These are phyloP conservation scores for Trichoderma sp. DNA, from an alignment of 2,329 filamentous ascomycete genomes.

Conservation along the genomic window DNA sequence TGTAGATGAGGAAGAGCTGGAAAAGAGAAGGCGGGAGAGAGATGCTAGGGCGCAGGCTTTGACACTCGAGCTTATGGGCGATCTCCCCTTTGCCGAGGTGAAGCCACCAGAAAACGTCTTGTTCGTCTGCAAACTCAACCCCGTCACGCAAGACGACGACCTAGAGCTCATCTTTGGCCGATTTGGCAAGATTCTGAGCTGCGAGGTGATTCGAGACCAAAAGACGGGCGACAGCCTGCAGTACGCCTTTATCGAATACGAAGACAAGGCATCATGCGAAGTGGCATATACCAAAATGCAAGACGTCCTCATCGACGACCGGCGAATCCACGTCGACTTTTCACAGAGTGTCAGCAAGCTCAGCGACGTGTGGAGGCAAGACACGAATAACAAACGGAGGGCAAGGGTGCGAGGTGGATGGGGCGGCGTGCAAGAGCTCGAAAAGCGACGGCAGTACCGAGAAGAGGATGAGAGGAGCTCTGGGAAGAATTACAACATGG, in stretches of 20 bases:
- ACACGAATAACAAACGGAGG: constrained; percentile 77
- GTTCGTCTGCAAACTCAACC: constrained; percentile 98
- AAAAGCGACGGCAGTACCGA: constrained; percentile 88
- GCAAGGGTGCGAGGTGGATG: constrained; percentile 69
- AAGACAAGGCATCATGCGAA: constrained; percentile 89
- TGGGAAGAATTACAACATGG: constrained; percentile 67
- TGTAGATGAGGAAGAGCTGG: constrained; percentile 72
- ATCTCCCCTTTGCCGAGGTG: constrained; percentile 94
- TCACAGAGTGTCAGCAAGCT: constrained; percentile 90
- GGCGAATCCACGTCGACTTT: constrained; percentile 97
- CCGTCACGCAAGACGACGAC: constrained; percentile 92
- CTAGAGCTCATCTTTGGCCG: constrained; percentile 94
- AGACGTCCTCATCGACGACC: constrained; percentile 91
- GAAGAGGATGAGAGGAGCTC: constrained; percentile 53
- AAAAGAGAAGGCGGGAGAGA: constrained; percentile 77
- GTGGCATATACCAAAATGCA: constrained; percentile 99
- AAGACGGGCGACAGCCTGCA: constrained; percentile 93
- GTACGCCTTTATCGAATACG: constrained; percentile 97
- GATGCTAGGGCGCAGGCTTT: constrained; percentile 92
- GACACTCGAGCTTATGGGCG: constrained; percentile 96
- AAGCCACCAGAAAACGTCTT: constrained; percentile 95
- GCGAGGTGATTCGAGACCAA: constrained; percentile 92
- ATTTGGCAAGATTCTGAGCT: constrained; percentile 91
- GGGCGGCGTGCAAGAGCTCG: constrained; percentile 82
- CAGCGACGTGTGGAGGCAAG: constrained; percentile 83